Evolutionary conservation across 177 flowering plant species (phyloP), one percentile per base, ranked within the genome.

Genomic region (Telopea speciosissima): DNA sequence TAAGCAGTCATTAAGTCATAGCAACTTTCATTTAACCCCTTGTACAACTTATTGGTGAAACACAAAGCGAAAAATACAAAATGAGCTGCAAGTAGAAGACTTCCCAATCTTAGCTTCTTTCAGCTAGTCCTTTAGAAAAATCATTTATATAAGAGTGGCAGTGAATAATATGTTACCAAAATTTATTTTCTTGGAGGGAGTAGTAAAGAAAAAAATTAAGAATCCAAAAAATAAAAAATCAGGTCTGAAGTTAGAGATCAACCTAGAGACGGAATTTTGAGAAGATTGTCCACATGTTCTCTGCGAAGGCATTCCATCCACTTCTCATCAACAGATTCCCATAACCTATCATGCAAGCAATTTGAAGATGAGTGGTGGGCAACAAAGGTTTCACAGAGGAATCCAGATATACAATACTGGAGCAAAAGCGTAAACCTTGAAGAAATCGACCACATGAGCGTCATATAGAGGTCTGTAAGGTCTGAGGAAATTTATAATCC

Each of bases 371-470:
- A n/a, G n/a, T n/a, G n/a, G 40, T 2, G 26, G 8, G 62, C 22
- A 61, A 33, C 3, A 10, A 11, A 49, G 19, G 54, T 49, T 49
- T 49, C 19, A 49, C 54, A 49, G 49, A 65, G 22, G 19, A 54
- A 17, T 3, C 59, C 3, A 54, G 17, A n/a, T n/a, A n/a, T n/a
- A n/a, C n/a, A n/a, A n/a, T 58, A 58, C 12, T 60, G 65, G 17
- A 23, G 5, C 14, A 40, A 24, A 12, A 52, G 33, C 3, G 14
- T 11, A 22, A 58, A 85, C 93, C 84, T 77, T 86, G 86, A 87
- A 89, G 90, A 90, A 91, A 80, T 89, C 86, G 81, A 90, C 91
- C 68, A 90, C 90, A 67, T 85, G 91, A 36, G 93, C 84, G 24
- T 90, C 72, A 1, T 79, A 59, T 33, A 93, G 77, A 75, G 74